A percentile compares a stretch with the other conserved stretches of the same genome.
Conservation (phyloP, 2,329 filamentous ascomycete genomes). For the Nigrograna mackinnonii region DNA sequence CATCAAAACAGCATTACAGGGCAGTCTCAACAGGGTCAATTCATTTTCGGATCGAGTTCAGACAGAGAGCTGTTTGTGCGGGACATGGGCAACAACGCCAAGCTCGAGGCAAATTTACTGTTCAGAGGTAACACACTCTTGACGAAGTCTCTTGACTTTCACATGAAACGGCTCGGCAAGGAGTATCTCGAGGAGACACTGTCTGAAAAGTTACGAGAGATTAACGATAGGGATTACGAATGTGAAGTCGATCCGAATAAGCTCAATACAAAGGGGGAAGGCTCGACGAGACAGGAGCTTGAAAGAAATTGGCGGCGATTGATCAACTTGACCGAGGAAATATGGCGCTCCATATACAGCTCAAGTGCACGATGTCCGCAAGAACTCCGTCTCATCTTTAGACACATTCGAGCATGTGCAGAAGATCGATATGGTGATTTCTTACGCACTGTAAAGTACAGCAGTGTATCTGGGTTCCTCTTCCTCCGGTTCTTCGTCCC, state of each 20-base stretch:
- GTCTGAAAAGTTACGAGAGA: constrained; percentile 82
- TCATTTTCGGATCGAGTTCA: constrained; percentile 47
- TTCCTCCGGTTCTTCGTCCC: constrained; percentile 96
- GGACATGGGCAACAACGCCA: constrained; percentile 77
- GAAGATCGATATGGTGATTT: constrained; percentile 96
- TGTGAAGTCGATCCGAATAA: constrained; percentile 95
- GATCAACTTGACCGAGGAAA: constrained; percentile 74
- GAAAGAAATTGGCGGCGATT: constrained; percentile 82
- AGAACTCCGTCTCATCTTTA: constrained; percentile 82
- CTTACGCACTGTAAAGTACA: constrained; percentile 85
- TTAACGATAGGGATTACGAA: constrained; percentile 87
- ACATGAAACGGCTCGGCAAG: constrained; percentile 92
- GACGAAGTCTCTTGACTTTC: constrained; percentile 89
- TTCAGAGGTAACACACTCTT: constrained; percentile 94
- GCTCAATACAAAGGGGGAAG: constrained; percentile 53
- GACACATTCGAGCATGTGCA: constrained; percentile 88
- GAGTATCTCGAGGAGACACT: constrained; percentile 90
- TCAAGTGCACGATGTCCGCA: constrained; percentile 77
- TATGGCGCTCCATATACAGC: constrained; percentile 81
- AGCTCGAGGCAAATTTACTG: constrained; percentile 88
- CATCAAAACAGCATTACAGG: too few species aligned
- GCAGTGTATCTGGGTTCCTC: constrained; percentile 91
- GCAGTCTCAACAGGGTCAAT: constrained; percentile 17
- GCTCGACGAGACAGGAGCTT: constrained; percentile 69
- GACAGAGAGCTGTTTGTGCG: constrained; percentile 74